phyloP scores from a whole-genome alignment of 179 eudicot genomes.

The Corrigiola litoralis region DNA sequence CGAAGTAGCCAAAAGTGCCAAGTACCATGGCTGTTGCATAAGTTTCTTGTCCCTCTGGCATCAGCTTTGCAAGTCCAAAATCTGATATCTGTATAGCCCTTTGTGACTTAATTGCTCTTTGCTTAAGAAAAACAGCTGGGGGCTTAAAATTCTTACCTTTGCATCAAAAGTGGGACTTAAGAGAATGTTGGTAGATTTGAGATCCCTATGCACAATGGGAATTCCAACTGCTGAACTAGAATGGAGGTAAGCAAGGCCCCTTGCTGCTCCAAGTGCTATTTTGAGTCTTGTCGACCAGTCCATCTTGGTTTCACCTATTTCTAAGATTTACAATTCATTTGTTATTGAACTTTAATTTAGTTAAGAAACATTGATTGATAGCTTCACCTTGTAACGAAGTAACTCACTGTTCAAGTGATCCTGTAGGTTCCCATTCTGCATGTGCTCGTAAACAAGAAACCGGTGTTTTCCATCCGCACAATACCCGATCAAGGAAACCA shows the following conservation, averaged over 20 bases:
- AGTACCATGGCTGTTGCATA: conserved; percentile 78
- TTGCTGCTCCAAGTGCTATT: conserved; percentile 94
- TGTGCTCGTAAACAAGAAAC: conserved; percentile 85
- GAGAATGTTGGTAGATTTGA: conserved; percentile 91
- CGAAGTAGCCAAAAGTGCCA: conserved; percentile 94
- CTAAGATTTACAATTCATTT: conserved; percentile 16
- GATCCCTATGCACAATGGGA: conserved; percentile 96
- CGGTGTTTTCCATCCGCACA: conserved; percentile 96
- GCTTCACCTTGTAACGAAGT: not conserved
- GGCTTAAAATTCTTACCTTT: conserved; percentile 45
- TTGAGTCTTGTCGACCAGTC: conserved; percentile 87
- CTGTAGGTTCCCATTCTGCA: conserved; percentile 88
- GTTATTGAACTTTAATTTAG: not conserved
- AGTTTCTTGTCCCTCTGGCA: conserved; percentile 92
- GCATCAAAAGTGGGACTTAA: conserved; percentile 70
- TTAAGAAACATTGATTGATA: not conserved
- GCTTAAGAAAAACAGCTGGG: not conserved
- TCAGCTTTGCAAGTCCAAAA: conserved; percentile 89
- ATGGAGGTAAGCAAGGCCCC: conserved; percentile 91
- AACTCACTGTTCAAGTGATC: conserved; percentile 77
- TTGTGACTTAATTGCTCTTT: not conserved
- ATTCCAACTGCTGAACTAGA: conserved; percentile 84
- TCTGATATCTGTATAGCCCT: conserved; percentile 65
- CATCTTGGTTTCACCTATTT: conserved; percentile 67
- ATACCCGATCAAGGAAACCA: conserved; percentile 84